Base-by-base conservation (phyloP, 768 basidiomycete species). In the Termitomyces sp. region DNA sequence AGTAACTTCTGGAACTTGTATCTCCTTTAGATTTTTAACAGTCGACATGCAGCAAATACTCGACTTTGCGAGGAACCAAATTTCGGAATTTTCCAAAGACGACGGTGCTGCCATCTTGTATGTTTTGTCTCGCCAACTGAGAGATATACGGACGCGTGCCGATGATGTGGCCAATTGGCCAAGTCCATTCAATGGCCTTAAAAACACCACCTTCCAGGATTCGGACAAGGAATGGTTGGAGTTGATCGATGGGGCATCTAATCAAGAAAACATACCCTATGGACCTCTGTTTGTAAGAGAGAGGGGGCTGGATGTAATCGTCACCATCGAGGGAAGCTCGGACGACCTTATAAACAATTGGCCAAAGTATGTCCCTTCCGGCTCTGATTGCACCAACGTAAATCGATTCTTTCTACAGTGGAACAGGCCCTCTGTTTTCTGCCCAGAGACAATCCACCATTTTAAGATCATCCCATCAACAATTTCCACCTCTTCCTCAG, bases 131-230 rank as follows among this genome's bases (percentile, higher is more conserved):
- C 73, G 78, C 0, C 80, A 86, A 63, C 73, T 87, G 22, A 65
- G 66, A 16, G 76, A 79, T 20, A 80, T 84, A 9, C 78, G 81
- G 15, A 84, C 80, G 7, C 79, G 82, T 39, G 79, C 78, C 4
- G 78, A 85, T 52, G 82, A 86, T 70, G 84, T 87, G 22, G 87
- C 87, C 8, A 86, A 86, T 65, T 89, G 88, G 88, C 88, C 88
- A 2, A 89, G 80, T 62, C 89, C 68, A 71, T 91, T 79, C 68
- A 77, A 72, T 22, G 84, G 82, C 6, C 35, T 90, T 60, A 80
- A 79, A 48, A 65, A 66, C 39, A 36, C 66, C 3, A 84, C 78
- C 0, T 91, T 85, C 66, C 73, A 81, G 50, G 87, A 90, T 65
- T 72, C 84, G 0, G 73, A 75, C 55, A 75, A 79, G 28, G 70